Evolutionary conservation across 805 yeast genomes (phyloP).

Genomic region (Cyberlindnera euphorbiiphila): DNA sequence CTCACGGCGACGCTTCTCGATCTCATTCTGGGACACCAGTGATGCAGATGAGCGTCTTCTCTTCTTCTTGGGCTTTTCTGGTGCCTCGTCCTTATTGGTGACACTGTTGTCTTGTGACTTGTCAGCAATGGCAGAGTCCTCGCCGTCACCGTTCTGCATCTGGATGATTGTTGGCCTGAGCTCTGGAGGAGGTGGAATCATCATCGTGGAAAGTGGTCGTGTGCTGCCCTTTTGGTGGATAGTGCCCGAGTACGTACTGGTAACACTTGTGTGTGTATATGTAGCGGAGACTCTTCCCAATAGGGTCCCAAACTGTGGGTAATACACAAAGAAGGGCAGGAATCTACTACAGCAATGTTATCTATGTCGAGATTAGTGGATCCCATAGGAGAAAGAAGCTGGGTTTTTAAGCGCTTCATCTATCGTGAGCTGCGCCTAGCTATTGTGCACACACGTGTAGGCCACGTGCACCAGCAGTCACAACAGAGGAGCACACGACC

Average conservation of each 20-base stretch:
- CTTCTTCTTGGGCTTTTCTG: constrained; percentile 20
- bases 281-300: no score
- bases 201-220: neutral
- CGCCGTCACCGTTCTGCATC: constrained; percentile 29
- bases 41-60: constrained; percentile 27
- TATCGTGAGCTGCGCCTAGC: no score
- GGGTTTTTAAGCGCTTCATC: no score
- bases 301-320: no score
- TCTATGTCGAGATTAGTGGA: no score
- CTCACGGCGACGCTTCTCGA: constrained; percentile 42
- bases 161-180: constrained; percentile 45
- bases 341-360: no score
- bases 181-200: constrained; percentile 44
- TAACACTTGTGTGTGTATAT: no score
- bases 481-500: constrained; percentile 10
- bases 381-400: no score
- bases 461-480: constrained; percentile 18
- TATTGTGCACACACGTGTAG: constrained; percentile 20
- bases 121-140: constrained; percentile 8
- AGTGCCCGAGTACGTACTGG: no score
- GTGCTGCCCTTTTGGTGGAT: no score
- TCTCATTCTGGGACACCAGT: constrained; percentile 25
- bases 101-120: constrained; percentile 7
- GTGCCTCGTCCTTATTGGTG: constrained; percentile 1
- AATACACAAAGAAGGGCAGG: no score